Evolutionary conservation across 1,139 yeast species (phyloP), one percentile per base, ranked within the genome.

Genomic region (Barnettozyma hawaiiensis): DNA sequence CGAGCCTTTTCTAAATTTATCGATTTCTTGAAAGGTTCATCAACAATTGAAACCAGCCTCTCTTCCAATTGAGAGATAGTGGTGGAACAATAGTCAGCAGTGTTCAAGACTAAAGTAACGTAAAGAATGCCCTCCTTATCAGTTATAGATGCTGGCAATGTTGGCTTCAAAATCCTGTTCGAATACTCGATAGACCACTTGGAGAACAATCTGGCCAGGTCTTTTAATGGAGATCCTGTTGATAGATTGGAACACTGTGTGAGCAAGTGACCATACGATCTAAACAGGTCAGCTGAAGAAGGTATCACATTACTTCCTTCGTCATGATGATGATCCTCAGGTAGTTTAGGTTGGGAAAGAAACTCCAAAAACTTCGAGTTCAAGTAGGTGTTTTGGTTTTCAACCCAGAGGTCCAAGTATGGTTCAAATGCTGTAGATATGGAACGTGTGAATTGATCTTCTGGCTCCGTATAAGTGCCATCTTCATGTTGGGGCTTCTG

Each of bases 221-320:
- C 81, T 29, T 80, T 60, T 20, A 89, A 63, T 3, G 90, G 81
- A 18, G 72, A 74, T 1, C 92, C 90, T 18, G 75, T 76, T 1
- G 92, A 78, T 20, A 92, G 65, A 48, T 85, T 85, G 18, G 85
- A 69, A n/a, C 86, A 72, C 58, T 89, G 97, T 9, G 81, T 70
- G 33, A 92, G 65, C 10, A 85, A 66, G 42, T 81, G 81, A 44
- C 95, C 76, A 59, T 85, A 89, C 6, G 76, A 66, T 52, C 87
- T 76, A 62, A 92, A 90, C 35, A 92, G 64, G 51, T 92, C 97
- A 1, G 95, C 87, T 7, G 96, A 84, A 0, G 96, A 85, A 31
- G 81, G 82, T 9, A 87, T 70, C 14, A 87, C 85, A 47, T 79
- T 73, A 2, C 84, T 80, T 10, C 68, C 68, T 15, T 60, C 56